These are phyloP conservation scores for Arabidopsis lyrata DNA, from an alignment of 441 rosid genomes.

Conservation along the genomic window DNA sequence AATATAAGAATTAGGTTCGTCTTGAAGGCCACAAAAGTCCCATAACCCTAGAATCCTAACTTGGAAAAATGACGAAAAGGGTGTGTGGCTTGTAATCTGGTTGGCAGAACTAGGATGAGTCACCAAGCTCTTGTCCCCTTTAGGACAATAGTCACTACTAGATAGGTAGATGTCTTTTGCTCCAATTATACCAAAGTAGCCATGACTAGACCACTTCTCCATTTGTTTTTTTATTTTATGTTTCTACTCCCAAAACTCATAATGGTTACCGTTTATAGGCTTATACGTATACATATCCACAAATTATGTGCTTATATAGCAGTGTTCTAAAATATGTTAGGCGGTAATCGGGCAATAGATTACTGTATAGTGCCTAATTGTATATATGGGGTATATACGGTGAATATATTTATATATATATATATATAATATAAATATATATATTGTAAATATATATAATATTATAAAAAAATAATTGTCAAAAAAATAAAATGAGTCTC, in stretches of 20 bases:
- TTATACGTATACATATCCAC: neutral
- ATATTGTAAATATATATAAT: too few species aligned
- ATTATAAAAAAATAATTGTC: too few species aligned
- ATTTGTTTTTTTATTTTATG: neutral
- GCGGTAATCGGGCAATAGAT: too few species aligned
- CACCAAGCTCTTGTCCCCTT: slow-evolving; percentile 33
- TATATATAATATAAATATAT: too few species aligned
- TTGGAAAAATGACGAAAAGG: slow-evolving; percentile 26
- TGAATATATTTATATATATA: too few species aligned
- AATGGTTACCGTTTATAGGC: neutral
- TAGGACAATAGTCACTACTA: slow-evolving; percentile 2
- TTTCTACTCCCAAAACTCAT: neutral
- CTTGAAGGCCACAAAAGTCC: slow-evolving; percentile 25
- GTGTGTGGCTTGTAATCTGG: slow-evolving; percentile 18
- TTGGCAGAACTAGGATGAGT: slow-evolving; percentile 37
- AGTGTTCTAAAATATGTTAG: too few species aligned
- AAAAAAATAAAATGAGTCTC: too few species aligned
- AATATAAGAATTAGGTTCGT: slow-evolving; percentile 30
- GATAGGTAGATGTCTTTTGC: slow-evolving; percentile 17
- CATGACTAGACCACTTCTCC: slow-evolving; percentile 21
- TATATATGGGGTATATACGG: too few species aligned
- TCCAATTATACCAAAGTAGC: slow-evolving; percentile 34
- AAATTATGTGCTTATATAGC: neutral
- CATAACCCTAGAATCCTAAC: slow-evolving; percentile 37
- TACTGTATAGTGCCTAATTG: too few species aligned